Conservation (phyloP, 2,329 filamentous ascomycete genomes). For the Fusarium circinatum region DNA sequence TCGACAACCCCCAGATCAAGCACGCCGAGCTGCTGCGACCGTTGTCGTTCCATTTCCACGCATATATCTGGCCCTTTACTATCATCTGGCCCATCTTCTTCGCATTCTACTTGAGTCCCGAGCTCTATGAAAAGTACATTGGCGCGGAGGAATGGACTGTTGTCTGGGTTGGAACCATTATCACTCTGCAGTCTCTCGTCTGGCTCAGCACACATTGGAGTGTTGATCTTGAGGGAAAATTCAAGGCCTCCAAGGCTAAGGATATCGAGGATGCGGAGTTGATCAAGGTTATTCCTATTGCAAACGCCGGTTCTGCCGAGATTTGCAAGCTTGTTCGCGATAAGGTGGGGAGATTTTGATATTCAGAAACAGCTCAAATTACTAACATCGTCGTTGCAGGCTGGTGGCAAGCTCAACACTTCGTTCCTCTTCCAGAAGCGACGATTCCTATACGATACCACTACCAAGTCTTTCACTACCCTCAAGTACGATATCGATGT, state of each 20-base stretch:
- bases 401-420: slow-evolving; percentile 76
- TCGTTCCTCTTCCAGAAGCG: slow-evolving; percentile 99
- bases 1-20: slow-evolving; percentile 91
- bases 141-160: slow-evolving; percentile 98
- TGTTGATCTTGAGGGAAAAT: slow-evolving; percentile 82
- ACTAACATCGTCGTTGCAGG: slow-evolving; percentile 52
- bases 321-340: slow-evolving; percentile 86
- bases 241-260: slow-evolving; percentile 79
- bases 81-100: slow-evolving; percentile 94
- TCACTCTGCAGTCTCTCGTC: slow-evolving; percentile 85
- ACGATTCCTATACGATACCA: slow-evolving; percentile 85
- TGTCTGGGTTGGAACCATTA: slow-evolving; percentile 88
- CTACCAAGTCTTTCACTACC: slow-evolving; percentile 80
- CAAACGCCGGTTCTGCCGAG: slow-evolving; percentile 88
- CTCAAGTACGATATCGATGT: slow-evolving; percentile 85
- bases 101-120: slow-evolving; percentile 82
- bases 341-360: slow-evolving; percentile 57
- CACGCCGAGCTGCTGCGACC: slow-evolving; percentile 89
- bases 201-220: slow-evolving; percentile 99
- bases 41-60: slow-evolving; percentile 80
- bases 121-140: slow-evolving; percentile 91
- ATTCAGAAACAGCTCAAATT: slow-evolving; percentile 5
- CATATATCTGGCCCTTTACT: slow-evolving; percentile 93
- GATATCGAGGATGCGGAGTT: slow-evolving; percentile 79
- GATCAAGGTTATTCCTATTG: slow-evolving; percentile 91